phyloP scores from a whole-genome alignment of 805 yeast genomes.

The Yamadazyma ubonensis region DNA sequence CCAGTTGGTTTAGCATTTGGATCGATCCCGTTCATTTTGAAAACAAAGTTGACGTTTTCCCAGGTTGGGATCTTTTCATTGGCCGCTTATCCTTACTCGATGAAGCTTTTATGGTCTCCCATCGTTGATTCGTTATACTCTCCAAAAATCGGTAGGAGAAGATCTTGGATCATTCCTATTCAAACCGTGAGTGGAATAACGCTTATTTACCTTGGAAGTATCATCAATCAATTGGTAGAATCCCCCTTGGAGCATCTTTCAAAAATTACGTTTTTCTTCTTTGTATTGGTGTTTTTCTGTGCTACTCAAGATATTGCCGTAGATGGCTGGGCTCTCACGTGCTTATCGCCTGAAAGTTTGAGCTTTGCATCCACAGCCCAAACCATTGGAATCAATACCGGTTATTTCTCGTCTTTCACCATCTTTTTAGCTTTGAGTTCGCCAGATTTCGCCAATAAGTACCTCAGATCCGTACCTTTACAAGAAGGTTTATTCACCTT shows the following conservation, averaged over 20 bases:
- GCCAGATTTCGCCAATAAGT: constrained; percentile 87
- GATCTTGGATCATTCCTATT: constrained; percentile 93
- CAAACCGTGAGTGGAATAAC: constrained; percentile 77
- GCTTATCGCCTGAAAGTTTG: constrained; percentile 71
- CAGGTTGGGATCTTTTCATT: constrained; percentile 88
- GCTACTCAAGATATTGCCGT: constrained; percentile 99
- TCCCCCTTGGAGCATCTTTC: constrained; percentile 51
- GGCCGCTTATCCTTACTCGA: constrained; percentile 92
- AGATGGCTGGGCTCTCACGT: constrained; percentile 97
- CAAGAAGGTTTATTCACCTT: constrained; percentile 68
- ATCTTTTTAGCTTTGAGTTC: constrained; percentile 88
- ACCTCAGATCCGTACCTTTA: constrained; percentile 60
- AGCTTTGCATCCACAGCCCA: constrained; percentile 97
- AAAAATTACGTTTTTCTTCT: constrained; percentile 67
- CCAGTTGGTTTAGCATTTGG: constrained; percentile 97
- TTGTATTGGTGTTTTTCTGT: constrained; percentile 77
- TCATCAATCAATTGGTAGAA: constrained; percentile 50
- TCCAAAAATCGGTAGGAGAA: constrained; percentile 69
- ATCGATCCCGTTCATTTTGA: constrained; percentile 84
- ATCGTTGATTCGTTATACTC: constrained; percentile 85
- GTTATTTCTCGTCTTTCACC: constrained; percentile 89
- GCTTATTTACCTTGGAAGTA: constrained; percentile 61
- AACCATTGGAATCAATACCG: constrained; percentile 90
- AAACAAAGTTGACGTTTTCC: constrained; percentile 77
- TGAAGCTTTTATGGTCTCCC: constrained; percentile 94